Evolutionary conservation across 345 rosid genomes (phyloP).

Genomic region (Theobroma cacao): DNA sequence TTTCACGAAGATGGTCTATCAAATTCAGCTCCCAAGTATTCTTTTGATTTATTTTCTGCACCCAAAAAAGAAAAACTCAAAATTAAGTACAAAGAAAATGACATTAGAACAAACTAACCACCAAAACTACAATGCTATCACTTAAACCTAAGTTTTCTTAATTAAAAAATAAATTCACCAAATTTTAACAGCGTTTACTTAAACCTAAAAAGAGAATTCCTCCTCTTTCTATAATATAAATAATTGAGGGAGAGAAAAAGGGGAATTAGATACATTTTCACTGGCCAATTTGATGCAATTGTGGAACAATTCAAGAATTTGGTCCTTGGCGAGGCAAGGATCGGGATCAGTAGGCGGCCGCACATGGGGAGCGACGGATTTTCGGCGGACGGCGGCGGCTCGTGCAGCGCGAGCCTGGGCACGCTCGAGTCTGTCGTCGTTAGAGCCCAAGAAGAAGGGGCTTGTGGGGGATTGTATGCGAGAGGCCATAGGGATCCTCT

Average conservation of each 20-base stretch:
- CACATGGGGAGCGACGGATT: constrained; percentile 32
- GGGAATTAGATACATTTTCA: constrained; percentile 59
- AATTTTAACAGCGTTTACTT: neutral
- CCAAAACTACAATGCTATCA: neutral
- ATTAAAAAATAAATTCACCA: neutral
- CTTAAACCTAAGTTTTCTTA: neutral
- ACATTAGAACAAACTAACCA: neutral
- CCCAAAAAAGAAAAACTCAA: neutral
- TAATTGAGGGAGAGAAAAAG: neutral
- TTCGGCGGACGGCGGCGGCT: constrained; percentile 82
- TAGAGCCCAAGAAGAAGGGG: constrained; percentile 80
- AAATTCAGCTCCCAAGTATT: constrained; percentile 86
- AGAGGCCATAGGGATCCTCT: constrained; percentile 41
- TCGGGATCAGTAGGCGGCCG: constrained; percentile 39
- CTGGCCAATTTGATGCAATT: constrained; percentile 96
- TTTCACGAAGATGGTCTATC: constrained; percentile 82
- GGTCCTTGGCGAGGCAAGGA: constrained; percentile 68
- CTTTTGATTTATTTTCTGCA: constrained; percentile 88
- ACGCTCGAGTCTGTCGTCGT: constrained; percentile 73
- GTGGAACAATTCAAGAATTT: constrained; percentile 78
- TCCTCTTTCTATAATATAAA: neutral
- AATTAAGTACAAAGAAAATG: neutral
- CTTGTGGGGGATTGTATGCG: constrained; percentile 80
- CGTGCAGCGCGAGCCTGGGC: constrained; percentile 93
- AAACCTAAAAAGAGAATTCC: neutral